phyloP scores from a whole-genome alignment of 768 basidiomycete species.

The Scleroderma bovista region DNA sequence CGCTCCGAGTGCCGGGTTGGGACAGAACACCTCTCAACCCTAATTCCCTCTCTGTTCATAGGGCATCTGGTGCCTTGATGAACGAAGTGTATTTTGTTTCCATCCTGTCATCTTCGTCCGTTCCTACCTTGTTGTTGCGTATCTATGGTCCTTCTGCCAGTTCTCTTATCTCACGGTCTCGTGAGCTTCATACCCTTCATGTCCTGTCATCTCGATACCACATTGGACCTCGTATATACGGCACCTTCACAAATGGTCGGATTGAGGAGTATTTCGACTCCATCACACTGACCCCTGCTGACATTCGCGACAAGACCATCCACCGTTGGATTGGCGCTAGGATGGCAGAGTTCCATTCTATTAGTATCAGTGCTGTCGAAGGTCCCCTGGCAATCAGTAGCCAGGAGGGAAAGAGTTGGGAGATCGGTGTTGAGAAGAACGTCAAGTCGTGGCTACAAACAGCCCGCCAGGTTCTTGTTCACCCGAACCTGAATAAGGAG shows the following conservation, averaged over 20 bases:
- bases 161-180: slow-evolving; percentile 79
- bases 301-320: not conserved
- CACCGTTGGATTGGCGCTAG: slow-evolving; percentile 69
- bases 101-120: slow-evolving; percentile 44
- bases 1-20: slow-evolving; percentile 60
- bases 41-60: slow-evolving; percentile 55
- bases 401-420: slow-evolving; percentile 45
- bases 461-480: slow-evolving; percentile 69
- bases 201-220: slow-evolving; percentile 81
- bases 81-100: slow-evolving; percentile 98
- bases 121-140: slow-evolving; percentile 75
- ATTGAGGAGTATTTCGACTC: slow-evolving; percentile 95
- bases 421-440: slow-evolving; percentile 60
- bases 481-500: slow-evolving; percentile 45
- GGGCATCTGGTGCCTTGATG: slow-evolving; percentile 88
- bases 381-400: slow-evolving; percentile 32
- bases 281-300: slow-evolving; percentile 61
- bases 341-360: slow-evolving; percentile 94
- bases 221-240: slow-evolving; percentile 88
- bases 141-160: slow-evolving; percentile 89
- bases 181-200: slow-evolving; percentile 85
- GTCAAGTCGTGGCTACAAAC: slow-evolving; percentile 64
- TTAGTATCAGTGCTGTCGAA: slow-evolving; percentile 71
- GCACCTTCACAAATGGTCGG: slow-evolving; percentile 93
- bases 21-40: slow-evolving; percentile 38